Conservation (phyloP, 371 early-diverging fungal species). For the Rhizopus arrhizus region DNA sequence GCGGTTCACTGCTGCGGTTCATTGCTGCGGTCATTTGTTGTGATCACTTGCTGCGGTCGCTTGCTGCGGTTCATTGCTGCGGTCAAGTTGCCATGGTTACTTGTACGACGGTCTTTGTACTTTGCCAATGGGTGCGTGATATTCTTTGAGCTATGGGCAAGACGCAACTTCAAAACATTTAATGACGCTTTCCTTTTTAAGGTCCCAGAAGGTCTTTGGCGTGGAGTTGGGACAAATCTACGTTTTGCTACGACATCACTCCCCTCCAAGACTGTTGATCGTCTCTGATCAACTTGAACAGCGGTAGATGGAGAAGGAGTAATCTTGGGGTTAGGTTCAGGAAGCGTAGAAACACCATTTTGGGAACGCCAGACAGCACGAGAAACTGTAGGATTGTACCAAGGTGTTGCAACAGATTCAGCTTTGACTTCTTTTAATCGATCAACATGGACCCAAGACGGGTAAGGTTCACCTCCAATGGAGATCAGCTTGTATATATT, state of each 20-base stretch:
- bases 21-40: too few species aligned
- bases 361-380: constrained; percentile 9
- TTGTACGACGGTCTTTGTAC: too few species aligned
- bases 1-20: too few species aligned
- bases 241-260: constrained; percentile 12
- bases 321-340: background rate
- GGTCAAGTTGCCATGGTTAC: too few species aligned
- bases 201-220: too few species aligned
- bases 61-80: too few species aligned
- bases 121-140: too few species aligned
- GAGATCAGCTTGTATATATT: constrained; percentile 10
- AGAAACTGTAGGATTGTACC: constrained; percentile 17
- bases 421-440: constrained; percentile 11
- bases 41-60: too few species aligned
- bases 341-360: constrained; percentile 2
- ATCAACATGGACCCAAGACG: constrained; percentile 19
- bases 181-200: too few species aligned
- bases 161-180: too few species aligned
- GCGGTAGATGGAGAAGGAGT: background rate
- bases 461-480: constrained; percentile 11
- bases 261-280: constrained; percentile 19
- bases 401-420: constrained; percentile 5
- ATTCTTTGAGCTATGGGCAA: too few species aligned
- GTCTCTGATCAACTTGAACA: constrained; percentile 13
- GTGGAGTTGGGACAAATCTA: too few species aligned